Conservation (phyloP, 495 filamentous ascomycete species). For the Parmelia sp. region DNA sequence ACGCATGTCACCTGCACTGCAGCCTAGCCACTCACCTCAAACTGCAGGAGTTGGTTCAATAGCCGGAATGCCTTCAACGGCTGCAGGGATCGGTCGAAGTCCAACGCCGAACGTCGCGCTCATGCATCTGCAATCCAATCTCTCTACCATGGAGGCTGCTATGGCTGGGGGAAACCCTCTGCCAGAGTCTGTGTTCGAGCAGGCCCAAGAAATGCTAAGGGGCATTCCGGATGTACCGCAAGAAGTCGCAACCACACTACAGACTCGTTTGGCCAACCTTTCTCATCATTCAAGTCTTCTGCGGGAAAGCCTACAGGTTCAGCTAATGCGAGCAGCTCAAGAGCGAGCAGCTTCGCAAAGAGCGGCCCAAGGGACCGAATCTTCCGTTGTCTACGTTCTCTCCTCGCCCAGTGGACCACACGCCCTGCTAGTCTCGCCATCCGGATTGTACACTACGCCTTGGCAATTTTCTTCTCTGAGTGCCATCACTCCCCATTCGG, state of each 20-base stretch:
- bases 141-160: slow-evolving; percentile 21
- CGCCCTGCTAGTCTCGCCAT: slow-evolving; percentile 47
- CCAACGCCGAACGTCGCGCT: slow-evolving; percentile 2
- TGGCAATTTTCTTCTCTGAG: slow-evolving; percentile 20
- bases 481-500: slow-evolving; percentile 6
- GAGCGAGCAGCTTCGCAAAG: slow-evolving; percentile 17
- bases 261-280: slow-evolving; percentile 16
- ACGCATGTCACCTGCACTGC: slow-evolving; percentile 7
- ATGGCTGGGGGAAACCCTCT: slow-evolving; percentile 22
- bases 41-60: not conserved
- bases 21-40: not conserved
- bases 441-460: slow-evolving; percentile 43
- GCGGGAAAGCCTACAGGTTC: slow-evolving; percentile 1
- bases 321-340: slow-evolving; percentile 18
- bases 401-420: slow-evolving; percentile 55
- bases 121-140: slow-evolving; percentile 16
- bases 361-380: slow-evolving; percentile 14
- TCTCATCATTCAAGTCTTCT: slow-evolving; percentile 10
- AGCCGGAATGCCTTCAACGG: not conserved
- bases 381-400: slow-evolving; percentile 53
- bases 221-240: slow-evolving; percentile 16
- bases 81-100: not conserved
- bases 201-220: slow-evolving; percentile 20
- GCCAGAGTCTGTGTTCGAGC: slow-evolving; percentile 24
- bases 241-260: slow-evolving; percentile 1